Percentiles rank a stretch among this genome's conserved stretches.
These are phyloP conservation scores for Rauvolfia tetraphylla DNA, from an alignment of 257 asterid genomes.

Conservation along the genomic window DNA sequence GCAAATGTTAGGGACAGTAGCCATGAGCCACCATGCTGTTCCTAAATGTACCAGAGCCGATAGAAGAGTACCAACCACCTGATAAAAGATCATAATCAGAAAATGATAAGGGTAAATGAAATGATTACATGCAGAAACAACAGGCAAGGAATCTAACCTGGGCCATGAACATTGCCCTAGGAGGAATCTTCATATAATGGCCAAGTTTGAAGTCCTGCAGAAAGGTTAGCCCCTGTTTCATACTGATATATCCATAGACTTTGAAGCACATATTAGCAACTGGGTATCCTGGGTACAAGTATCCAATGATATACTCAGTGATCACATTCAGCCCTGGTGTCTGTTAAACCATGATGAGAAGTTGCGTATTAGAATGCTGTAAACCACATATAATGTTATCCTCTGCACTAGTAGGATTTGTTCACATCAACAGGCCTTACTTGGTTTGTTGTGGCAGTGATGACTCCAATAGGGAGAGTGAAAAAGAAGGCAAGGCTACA, in stretches of 20 bases:
- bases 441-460: slow-evolving; percentile 87
- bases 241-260: slow-evolving; percentile 87
- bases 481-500: slow-evolving; percentile 75
- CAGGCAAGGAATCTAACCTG: slow-evolving; percentile 46
- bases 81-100: slow-evolving; percentile 11
- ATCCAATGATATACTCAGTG: slow-evolving; percentile 93
- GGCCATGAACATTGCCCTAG: slow-evolving; percentile 94
- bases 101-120: neutral
- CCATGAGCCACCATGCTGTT: slow-evolving; percentile 97
- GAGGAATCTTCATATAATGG: slow-evolving; percentile 95
- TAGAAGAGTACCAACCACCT: slow-evolving; percentile 78
- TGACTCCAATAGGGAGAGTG: slow-evolving; percentile 89
- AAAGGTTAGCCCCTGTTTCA: slow-evolving; percentile 81
- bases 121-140: neutral
- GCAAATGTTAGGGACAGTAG: slow-evolving; percentile 71
- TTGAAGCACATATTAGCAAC: slow-evolving; percentile 98
- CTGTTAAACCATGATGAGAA: slow-evolving; percentile 31
- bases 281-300: slow-evolving; percentile 96
- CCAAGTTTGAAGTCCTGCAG: slow-evolving; percentile 94
- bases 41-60: slow-evolving; percentile 72
- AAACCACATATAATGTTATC: neutral
- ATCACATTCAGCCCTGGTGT: slow-evolving; percentile 88
- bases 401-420: neutral
- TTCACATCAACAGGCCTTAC: slow-evolving; percentile 24
- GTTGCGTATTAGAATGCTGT: neutral